These are phyloP conservation scores for Allantophomopsis lycopodina DNA, from an alignment of 2,329 filamentous ascomycete species.

Conservation along the genomic window DNA sequence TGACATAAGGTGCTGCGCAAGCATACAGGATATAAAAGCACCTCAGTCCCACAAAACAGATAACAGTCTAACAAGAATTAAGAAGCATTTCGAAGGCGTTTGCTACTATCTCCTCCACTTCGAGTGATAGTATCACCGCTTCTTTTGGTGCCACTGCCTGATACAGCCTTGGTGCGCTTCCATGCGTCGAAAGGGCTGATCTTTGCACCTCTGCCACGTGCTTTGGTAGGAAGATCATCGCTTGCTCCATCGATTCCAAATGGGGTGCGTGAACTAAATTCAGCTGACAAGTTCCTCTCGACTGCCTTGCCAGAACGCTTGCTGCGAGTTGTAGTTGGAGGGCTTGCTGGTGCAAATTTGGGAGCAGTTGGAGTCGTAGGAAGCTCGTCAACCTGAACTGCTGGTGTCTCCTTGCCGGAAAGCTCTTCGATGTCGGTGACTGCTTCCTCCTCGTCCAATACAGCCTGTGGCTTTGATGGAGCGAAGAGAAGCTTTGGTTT, in stretches of 20 bases:
- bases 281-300: conserved; percentile 21
- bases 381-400: conserved; percentile 20
- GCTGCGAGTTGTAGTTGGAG: conserved; percentile 45
- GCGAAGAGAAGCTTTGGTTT: conserved; percentile 61
- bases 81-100: conserved; percentile 19
- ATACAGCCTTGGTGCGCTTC: conserved; percentile 47
- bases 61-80: neutral
- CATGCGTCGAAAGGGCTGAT: conserved; percentile 48
- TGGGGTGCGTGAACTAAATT: too few species aligned
- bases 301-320: conserved; percentile 39
- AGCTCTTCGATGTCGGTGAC: conserved; percentile 32
- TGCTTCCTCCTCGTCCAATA: conserved; percentile 39
- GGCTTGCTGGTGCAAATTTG: conserved; percentile 42
- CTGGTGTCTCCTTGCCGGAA: conserved; percentile 11
- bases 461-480: conserved; percentile 38
- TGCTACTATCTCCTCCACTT: conserved; percentile 18
- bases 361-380: conserved; percentile 38
- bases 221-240: conserved; percentile 2
- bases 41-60: too few species aligned
- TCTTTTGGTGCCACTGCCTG: conserved; percentile 28
- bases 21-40: too few species aligned
- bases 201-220: conserved; percentile 5
- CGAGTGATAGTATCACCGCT: conserved; percentile 22
- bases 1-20: too few species aligned
- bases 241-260: conserved; percentile 3